Evolutionary conservation across 768 basidiomycete species (phyloP), one percentile per base, ranked within the genome.

Genomic region (Agrocybe praecox): DNA sequence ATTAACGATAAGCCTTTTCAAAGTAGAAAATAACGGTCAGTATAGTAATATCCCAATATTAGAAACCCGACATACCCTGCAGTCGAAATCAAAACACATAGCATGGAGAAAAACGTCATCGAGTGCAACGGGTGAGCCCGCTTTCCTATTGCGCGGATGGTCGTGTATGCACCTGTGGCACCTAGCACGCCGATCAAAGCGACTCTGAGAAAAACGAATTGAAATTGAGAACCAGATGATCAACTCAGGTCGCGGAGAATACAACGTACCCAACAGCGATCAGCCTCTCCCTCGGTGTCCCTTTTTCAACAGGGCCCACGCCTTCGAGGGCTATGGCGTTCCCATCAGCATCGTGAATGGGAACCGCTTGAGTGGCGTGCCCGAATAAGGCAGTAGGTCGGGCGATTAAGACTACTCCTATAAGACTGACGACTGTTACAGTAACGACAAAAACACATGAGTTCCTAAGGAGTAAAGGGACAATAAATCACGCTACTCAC

Each of bases 361-460:
- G 9, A 9, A 45, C 50, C 33, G 46, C 44, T 57, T 36, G 11
- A 18, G 55, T 3, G 62, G 73, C 12, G 50, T 48, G 52, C 2
- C 87, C 88, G 62, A 97, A 96, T 7, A 97, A 62, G 51, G 86
- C 84, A 0, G 79, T 73, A 0, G 94, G 94, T 32, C 91, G 79
- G 11, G 93, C 90, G 49, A 97, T 92, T 7, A 94, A 76, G 14
- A 95, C 68, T 9, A 94, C 92, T 0, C 94, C 94, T 9, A 81
- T 42, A 32, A 96, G 77, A 68, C 90, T 88, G 46, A 81, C 78
- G 7, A 88, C 83, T 83, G n/a, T n/a, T n/a, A n/a, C n/a, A n/a
- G n/a, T n/a, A n/a, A n/a, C n/a, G n/a, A n/a, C n/a, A n/a, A n/a
- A n/a, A n/a, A n/a, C n/a, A n/a, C n/a, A n/a, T n/a, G n/a, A n/a